Evolutionary conservation across 2,329 filamentous ascomycete genomes (phyloP), one percentile per base, ranked within the genome.

Genomic region (Epichloe gansuensis): DNA sequence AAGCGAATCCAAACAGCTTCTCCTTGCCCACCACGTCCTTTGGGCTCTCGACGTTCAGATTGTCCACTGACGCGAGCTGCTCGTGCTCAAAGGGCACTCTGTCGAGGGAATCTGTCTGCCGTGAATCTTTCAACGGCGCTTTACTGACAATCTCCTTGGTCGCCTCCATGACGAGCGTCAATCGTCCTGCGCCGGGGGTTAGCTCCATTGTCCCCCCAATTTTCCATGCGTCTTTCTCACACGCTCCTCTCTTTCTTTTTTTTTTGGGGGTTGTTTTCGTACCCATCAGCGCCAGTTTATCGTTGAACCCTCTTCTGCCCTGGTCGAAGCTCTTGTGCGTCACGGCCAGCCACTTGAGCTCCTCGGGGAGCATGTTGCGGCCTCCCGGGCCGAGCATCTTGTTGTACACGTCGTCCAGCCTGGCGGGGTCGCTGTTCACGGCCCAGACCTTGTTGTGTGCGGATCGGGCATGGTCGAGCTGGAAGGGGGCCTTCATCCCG

Each of bases 261-360:
- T 38, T 9, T 35, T 12, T 35, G 34, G 34, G 12, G 12, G 7
- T 1, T 2, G 5, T 11, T 23, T 49, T 21, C 71, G 46, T 78
- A 94, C 89, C 91, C 51, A 95, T 74, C 64, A 88, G 90, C n/a
- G 90, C 88, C 68, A 98, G 74, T 57, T 88, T 81, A 63, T 96
- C 91, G 67, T 98, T 98, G 72, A 91, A 95, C 1, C 91, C 91
- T 75, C 91, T 84, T 63, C 89, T 78, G 50, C 91, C 93, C 65
- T 97, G 90, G 66, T 98, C 91, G 65, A 95, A 97, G 70, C 90
- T 96, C 80, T 97, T 97, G 70, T 97, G 93, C 59, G 93, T 98
- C 52, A 98, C 81, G 34, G 91, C 91, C 63, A 97, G 74, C 93
- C 93, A 98, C 73, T 96, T 97, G 56, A 93, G 76, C 72, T 98